phyloP scores from a whole-genome alignment of 441 rosid species.

The Daphne laureola region DNA sequence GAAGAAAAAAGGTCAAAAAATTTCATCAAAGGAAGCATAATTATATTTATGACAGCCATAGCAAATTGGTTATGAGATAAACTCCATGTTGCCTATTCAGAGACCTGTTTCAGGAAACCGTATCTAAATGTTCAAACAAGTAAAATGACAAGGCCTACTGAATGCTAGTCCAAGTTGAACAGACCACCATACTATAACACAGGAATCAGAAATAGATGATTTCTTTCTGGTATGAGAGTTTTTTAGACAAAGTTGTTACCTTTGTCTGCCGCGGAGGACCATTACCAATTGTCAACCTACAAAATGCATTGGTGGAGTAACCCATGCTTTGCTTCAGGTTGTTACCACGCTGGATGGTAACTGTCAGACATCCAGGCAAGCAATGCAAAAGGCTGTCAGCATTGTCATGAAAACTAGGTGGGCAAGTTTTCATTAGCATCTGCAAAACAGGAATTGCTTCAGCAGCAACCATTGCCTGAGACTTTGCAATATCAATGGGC shows the following conservation, averaged over 20 bases:
- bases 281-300: constrained; percentile 67
- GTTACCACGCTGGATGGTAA: constrained; percentile 71
- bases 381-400: constrained; percentile 73
- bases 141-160: constrained; percentile 2
- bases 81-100: background rate
- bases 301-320: constrained; percentile 66
- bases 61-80: background rate
- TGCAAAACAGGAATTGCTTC: constrained; percentile 83
- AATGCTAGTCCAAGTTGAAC: background rate
- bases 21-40: too few species aligned
- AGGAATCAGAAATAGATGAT: background rate
- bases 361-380: constrained; percentile 84
- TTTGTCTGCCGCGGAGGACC: constrained; percentile 75
- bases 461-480: constrained; percentile 75
- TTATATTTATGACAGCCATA: too few species aligned
- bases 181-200: background rate
- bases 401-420: constrained; percentile 69
- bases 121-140: background rate
- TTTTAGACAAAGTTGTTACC: constrained; percentile 36
- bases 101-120: background rate
- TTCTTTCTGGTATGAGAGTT: background rate
- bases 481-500: constrained; percentile 60
- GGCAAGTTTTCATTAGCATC: constrained; percentile 68
- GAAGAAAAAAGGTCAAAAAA: too few species aligned
- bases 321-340: constrained; percentile 78